Base-by-base conservation (phyloP, 176 grass and related monocot species). In the Carex scoparia region DNA sequence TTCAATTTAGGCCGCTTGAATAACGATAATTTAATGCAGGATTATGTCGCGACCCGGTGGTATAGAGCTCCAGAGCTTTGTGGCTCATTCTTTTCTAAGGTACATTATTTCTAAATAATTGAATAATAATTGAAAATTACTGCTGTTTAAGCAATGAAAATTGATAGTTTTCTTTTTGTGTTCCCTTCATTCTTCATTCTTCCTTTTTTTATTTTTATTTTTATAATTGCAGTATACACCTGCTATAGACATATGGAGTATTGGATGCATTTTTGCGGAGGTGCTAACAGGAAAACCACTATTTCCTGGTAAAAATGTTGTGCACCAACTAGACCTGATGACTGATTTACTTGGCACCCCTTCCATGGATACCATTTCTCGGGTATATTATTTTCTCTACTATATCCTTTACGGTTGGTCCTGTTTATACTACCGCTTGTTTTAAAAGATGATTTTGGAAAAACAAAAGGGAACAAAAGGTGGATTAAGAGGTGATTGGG, bases 41-140 rank as follows among this genome's bases (percentile, higher is more conserved):
- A 99, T 94, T 99, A 99, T 95, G 96, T 99, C 74, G 96, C 96
- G 84, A 99, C 96, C 68, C 93, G 96, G 88, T 99, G 96, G 96
- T 99, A 99, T 69, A 95, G 96, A 89, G 96, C 96, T 92, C 96
- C 96, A 38, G 96, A 99, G 77, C 88, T 99, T 18, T 99, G 96
- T 68, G 96, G 96, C 81, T 99, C 96, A 11, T 99, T 99, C 87
- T 99, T 88, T 88, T 99, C 96, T 48, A 95, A 95, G 93, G 96
- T 95, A 89, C 37, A 49, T 82, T 51, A 10, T 79, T 19, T 79
- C 28, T 53, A 49, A 8, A 79, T 11, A 68, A 68, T 14, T 67
- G 31, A 79, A 79, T 37, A 37, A 37, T 37, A 37, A 37, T 40
- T 40, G 38, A 40, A 40, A 80, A 80, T 33, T 19, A 59, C 19